phyloP scores from a whole-genome alignment of 768 basidiomycete species.

The Mycena capillaripes region DNA sequence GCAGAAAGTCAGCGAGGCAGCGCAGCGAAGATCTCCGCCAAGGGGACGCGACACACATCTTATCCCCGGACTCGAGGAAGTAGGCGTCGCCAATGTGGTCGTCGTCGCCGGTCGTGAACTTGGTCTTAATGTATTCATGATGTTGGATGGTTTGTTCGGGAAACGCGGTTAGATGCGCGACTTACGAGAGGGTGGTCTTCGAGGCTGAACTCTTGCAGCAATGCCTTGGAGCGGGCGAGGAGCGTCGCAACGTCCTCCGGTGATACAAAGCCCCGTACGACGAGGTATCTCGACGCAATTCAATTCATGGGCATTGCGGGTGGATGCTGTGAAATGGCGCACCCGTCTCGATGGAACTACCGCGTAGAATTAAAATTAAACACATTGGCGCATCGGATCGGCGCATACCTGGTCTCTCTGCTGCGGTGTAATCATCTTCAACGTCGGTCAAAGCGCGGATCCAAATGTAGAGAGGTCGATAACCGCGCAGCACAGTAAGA shows the following conservation, averaged over 20 bases:
- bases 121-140: slow-evolving; percentile 69
- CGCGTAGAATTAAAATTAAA: background rate
- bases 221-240: slow-evolving; percentile 75
- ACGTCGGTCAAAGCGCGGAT: slow-evolving; percentile 5
- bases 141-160: too few species aligned
- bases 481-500: background rate
- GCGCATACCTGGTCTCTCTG: slow-evolving; percentile 26
- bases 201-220: slow-evolving; percentile 84
- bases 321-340: slow-evolving; percentile 33
- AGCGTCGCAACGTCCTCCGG: slow-evolving; percentile 71
- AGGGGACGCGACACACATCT: slow-evolving; percentile 70
- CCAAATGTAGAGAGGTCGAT: background rate
- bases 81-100: slow-evolving; percentile 93
- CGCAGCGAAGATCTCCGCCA: background rate
- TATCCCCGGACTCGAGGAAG: slow-evolving; percentile 92
- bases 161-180: background rate
- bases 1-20: background rate
- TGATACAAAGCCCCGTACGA: slow-evolving; percentile 81
- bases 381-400: background rate
- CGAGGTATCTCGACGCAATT: slow-evolving; percentile 73
- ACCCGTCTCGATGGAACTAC: slow-evolving; percentile 76
- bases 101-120: slow-evolving; percentile 86
- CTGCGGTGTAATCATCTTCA: slow-evolving; percentile 13
- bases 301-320: slow-evolving; percentile 3
- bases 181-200: slow-evolving; percentile 84